These are phyloP conservation scores for Silene latifolia DNA, from an alignment of 148 eudicot genomes.

Conservation along the genomic window DNA sequence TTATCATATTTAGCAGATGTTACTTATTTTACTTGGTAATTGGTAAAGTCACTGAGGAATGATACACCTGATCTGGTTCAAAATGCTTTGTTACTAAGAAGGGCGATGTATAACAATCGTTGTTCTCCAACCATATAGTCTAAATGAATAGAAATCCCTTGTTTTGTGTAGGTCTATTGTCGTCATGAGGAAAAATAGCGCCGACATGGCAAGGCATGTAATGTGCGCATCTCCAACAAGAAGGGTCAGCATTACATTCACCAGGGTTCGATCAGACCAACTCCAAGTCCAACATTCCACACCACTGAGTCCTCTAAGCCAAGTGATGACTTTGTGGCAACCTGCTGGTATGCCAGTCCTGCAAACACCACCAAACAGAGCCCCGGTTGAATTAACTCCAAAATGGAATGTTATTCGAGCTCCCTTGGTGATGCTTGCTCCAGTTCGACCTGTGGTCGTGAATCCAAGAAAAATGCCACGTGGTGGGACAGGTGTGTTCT, in stretches of 20 bases:
- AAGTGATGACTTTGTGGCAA: conserved; percentile 73
- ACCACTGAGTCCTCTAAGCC: conserved; percentile 32
- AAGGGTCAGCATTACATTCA: conserved; percentile 75
- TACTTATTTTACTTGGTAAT: no score
- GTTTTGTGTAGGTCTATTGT: conserved; percentile 56
- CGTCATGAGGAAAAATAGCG: conserved; percentile 92
- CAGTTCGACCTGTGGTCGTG: conserved; percentile 48
- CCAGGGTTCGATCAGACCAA: conserved; percentile 55
- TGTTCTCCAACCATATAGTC: no score
- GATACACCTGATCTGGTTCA: no score
- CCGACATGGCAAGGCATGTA: conserved; percentile 77
- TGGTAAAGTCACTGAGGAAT: no score
- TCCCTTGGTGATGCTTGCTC: conserved; percentile 71
- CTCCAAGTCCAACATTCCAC: conserved; percentile 32
- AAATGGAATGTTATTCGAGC: conserved; percentile 62
- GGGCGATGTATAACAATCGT: background rate
- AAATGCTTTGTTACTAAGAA: background rate
- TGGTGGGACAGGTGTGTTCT: conserved; percentile 92
- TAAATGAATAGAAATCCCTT: background rate
- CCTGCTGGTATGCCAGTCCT: conserved; percentile 47
- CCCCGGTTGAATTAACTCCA: conserved; percentile 39
- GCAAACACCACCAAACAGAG: conserved; percentile 36
- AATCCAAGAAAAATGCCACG: conserved; percentile 45
- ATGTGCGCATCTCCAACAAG: conserved; percentile 79
- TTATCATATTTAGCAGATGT: background rate